Evolutionary conservation across 2,329 filamentous ascomycete species (phyloP), one percentile per base, ranked within the genome.

Genomic region (Thielaviopsis euricoi): DNA sequence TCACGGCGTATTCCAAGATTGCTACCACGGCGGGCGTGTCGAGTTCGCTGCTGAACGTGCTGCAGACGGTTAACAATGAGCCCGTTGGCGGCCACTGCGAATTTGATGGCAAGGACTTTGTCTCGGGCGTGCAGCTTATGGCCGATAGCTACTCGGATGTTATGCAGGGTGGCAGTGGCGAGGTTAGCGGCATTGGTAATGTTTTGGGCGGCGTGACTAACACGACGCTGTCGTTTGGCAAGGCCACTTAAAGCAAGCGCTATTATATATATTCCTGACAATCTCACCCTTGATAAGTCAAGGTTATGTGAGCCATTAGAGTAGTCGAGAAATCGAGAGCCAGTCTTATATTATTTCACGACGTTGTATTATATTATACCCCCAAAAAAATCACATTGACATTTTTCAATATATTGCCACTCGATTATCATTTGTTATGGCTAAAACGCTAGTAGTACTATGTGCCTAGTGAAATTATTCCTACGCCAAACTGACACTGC

Each of bases 1-100:
- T 81, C 29, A 59, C 63, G 26, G 76, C 77, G 1, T 81, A 77
- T 61, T 76, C 80, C 66, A 65, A 75, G 62, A 63, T 75, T 4
- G 78, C 72, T 6, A 62, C 67, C 0, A 61, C 64, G 13, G 71
- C 71, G 0, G 78, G 78, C 0, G 58, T 81, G 37, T 67, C 62
- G 48, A 64, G 70, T 0, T 66, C 64, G 29, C 69, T 77, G 62
- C 70, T 80, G 63, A 76, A 75, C 29, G 66, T 70, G 2, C 64
- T 79, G 57, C 77, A 80, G 69, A 82, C 79, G 0, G 76, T 78
- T 1, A 75, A 82, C 62, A 80, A 78, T 62, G 72, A 73, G 3
- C 78, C 78, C 2, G 67, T 70, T 22, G 78, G 77, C 43, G 78
- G 78, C 0, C 79, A 82, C 66, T 82, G 79, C 68, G 77, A 72